Evolutionary conservation across 805 yeast species (phyloP), one percentile per base, ranked within the genome.

Genomic region (Saturnispora ahearnii): DNA sequence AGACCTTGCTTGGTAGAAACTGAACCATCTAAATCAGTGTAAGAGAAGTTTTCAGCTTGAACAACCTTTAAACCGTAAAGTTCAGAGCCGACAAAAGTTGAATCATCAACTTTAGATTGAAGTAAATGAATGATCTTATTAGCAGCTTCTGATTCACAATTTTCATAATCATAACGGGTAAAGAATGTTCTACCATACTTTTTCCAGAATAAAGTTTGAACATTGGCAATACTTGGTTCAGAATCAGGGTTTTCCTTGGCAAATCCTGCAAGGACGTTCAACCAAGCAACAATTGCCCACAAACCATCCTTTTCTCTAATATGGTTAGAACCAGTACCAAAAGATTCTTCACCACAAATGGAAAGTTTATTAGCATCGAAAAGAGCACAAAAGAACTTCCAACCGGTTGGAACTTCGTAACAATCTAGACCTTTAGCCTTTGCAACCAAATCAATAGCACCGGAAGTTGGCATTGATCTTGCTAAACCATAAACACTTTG

Each of bases 251-350:
- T 74, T 46, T 70, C 63, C 54, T 67, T 57, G 60, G 81, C 80
- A 65, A 84, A 89, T 43, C 83, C 87, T 24, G 97, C 98, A 62
- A 91, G 76, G 49, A 91, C 88, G 62, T 93, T 93, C 63, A 93
- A 78, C 99, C 99, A 91, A 5, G 98, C 98, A 54, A 88, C 78
- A 61, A 91, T 80, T 34, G 98, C 98, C 99, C 99, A 91, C 53
- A 91, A 69, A 53, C 99, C 99, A 69, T 91, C 99, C 68, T 91
- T 91, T 68, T 91, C 99, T 66, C 99, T 84, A 57, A 93, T 85
- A 64, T 91, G 99, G 71, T 91, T 85, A 18, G 97, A 89, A 42
- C 99, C 99, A 29, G 99, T 91, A 62, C 99, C 99, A 61, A 91
- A 91, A 30, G 95, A 84, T 71, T 91, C 99, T 70, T 91, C 99